Evolutionary conservation across 2,329 filamentous ascomycete genomes (phyloP), one percentile per base, ranked within the genome.

Genomic region (Elsinoe necatrix): DNA sequence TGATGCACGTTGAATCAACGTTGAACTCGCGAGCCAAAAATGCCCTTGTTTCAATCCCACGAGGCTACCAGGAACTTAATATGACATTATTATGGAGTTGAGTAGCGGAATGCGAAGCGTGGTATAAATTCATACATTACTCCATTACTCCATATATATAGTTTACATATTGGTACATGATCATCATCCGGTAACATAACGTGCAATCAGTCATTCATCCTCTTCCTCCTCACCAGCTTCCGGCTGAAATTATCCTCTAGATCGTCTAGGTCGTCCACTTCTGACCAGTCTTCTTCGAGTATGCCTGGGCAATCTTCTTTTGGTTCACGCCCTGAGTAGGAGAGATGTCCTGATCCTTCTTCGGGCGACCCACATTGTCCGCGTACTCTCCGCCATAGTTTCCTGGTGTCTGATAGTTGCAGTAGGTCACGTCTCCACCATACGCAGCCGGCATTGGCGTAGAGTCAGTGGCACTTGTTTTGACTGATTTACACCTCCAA

Each of bases 401-500:
- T 7, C 50, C 50, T 4, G 29, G 29, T 5, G 16, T 11, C 34
- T 54, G 21, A 14, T 54, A 54, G 50, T 54, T 54, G 50, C 50
- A 54, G 20, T 54, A 54, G 16, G 50, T 54, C 3, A 54, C 35
- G 41, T 54, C 50, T 12, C 50, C 50, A 23, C 50, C 50, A 27
- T 54, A 54, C 7, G 50, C 29, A 41, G 29, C 18, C 12, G 29
- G 18, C 29, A 54, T 34, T 2, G 50, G 50, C 8, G 45, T 50
- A 18, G 45, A 18, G 16, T 54, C 34, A 20, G n/a, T 25, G 16
- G 29, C 50, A 27, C 50, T 39, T 3, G 29, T 39, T 7, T 34
- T 37, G n/a, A 54, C 34, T 11, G 50, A 54, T 12, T 54, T 54
- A 45, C 56, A 57, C 27, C 43, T 27, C 27, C 42, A 51, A 16